Evolutionary conservation across 1,284 basidiomycete species (phyloP).

Genomic region (Inonotus hispidus): DNA sequence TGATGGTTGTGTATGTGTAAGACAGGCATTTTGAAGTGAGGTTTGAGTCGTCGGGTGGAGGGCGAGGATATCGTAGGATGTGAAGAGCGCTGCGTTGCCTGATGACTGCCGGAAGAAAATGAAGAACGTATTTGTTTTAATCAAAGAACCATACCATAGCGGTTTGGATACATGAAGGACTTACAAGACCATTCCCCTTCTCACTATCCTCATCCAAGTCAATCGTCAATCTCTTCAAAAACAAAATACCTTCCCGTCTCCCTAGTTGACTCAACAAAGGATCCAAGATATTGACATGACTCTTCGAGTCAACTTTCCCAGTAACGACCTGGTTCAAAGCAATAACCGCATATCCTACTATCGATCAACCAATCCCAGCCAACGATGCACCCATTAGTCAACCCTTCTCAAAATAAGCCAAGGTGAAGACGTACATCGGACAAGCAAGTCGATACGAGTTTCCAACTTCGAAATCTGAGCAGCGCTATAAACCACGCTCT

Average conservation of each 20-base stretch:
- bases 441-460: constrained; percentile 38
- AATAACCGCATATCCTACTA: constrained; percentile 77
- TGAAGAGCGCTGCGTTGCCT: constrained; percentile 49
- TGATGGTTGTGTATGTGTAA: constrained; percentile 77
- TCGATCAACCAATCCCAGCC: neutral
- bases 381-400: neutral
- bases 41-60: constrained; percentile 66
- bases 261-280: constrained; percentile 47
- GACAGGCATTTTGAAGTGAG: constrained; percentile 73
- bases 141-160: neutral
- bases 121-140: neutral
- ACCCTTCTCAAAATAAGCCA: neutral
- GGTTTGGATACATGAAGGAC: constrained; percentile 21
- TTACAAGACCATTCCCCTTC: constrained; percentile 72
- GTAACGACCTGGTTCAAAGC: constrained; percentile 65
- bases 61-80: constrained; percentile 71
- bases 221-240: constrained; percentile 66
- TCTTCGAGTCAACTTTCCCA: constrained; percentile 64
- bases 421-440: constrained; percentile 34
- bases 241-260: constrained; percentile 49
- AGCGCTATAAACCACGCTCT: constrained; percentile 28
- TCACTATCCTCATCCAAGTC: constrained; percentile 73
- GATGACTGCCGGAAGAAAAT: constrained; percentile 47
- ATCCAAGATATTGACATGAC: constrained; percentile 56
- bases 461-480: constrained; percentile 38